These are phyloP conservation scores for Suillus sp. DNA, from an alignment of 768 basidiomycete genomes.

Conservation along the genomic window DNA sequence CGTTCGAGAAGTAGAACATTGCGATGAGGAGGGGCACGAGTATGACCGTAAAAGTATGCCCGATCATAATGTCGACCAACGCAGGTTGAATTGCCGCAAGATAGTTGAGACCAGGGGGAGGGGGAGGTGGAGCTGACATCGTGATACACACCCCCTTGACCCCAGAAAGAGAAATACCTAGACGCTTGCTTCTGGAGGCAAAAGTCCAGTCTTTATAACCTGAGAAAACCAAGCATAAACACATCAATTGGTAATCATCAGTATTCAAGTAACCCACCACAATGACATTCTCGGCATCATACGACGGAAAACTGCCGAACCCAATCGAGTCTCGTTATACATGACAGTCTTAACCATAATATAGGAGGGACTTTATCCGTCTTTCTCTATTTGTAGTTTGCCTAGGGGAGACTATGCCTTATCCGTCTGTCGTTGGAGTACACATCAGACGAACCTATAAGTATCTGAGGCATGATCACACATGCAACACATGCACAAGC, in stretches of 20 bases:
- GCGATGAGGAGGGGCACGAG: constrained; percentile 35
- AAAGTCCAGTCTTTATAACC: background rate
- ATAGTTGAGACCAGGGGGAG: constrained; percentile 3
- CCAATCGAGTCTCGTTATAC: background rate
- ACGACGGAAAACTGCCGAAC: background rate
- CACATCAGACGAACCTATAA: background rate
- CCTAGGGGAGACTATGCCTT: background rate
- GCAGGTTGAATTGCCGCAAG: constrained; percentile 22
- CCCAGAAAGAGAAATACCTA: background rate
- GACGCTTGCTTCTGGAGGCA: background rate
- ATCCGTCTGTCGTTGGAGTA: background rate
- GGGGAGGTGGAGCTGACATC: background rate
- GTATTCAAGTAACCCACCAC: background rate
- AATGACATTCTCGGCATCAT: background rate
- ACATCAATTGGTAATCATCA: background rate
- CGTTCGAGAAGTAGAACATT: constrained; percentile 33
- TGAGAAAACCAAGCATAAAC: background rate
- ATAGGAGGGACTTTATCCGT: background rate
- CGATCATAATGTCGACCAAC: constrained; percentile 30
- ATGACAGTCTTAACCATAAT: background rate
- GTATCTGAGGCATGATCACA: background rate
- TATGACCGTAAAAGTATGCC: constrained; percentile 33
- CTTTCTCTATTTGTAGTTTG: background rate
- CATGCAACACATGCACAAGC: background rate
- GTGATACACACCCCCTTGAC: background rate